These are phyloP conservation scores for Salix dunnii DNA, from an alignment of 345 rosid species.

Conservation along the genomic window DNA sequence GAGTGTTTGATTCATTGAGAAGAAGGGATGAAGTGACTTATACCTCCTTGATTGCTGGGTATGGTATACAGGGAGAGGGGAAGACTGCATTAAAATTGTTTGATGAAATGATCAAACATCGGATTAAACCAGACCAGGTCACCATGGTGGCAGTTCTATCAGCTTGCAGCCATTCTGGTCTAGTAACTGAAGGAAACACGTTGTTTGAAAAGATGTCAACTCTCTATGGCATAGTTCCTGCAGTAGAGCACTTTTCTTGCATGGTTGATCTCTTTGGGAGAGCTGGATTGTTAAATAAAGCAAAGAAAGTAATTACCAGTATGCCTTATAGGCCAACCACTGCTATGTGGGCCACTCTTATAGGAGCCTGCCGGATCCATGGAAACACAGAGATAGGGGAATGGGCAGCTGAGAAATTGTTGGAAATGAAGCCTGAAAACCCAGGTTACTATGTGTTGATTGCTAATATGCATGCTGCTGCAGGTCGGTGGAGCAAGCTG, in stretches of 20 bases:
- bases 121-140: constrained; percentile 64
- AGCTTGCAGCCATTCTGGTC: constrained; percentile 82
- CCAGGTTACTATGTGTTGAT: constrained; percentile 67
- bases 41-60: constrained; percentile 75
- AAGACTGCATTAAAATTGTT: constrained; percentile 46
- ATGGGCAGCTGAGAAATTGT: constrained; percentile 73
- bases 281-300: constrained; percentile 58
- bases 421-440: constrained; percentile 57
- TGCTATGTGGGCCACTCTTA: constrained; percentile 66
- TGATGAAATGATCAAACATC: constrained; percentile 45
- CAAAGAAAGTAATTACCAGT: constrained; percentile 41
- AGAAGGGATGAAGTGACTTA: constrained; percentile 67
- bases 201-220: constrained; percentile 47
- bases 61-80: constrained; percentile 68
- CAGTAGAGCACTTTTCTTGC: constrained; percentile 62
- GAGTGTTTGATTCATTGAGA: constrained; percentile 51
- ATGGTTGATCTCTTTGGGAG: constrained; percentile 80
- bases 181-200: constrained; percentile 52
- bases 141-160: constrained; percentile 82
- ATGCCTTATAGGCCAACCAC: constrained; percentile 60
- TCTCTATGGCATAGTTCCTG: constrained; percentile 43
- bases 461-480: constrained; percentile 74
- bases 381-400: constrained; percentile 58
- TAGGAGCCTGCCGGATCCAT: constrained; percentile 61
- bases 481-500: constrained; percentile 62